Base-by-base conservation (phyloP, 1,284 basidiomycete genomes). In the Cystobasidium pallidum region DNA sequence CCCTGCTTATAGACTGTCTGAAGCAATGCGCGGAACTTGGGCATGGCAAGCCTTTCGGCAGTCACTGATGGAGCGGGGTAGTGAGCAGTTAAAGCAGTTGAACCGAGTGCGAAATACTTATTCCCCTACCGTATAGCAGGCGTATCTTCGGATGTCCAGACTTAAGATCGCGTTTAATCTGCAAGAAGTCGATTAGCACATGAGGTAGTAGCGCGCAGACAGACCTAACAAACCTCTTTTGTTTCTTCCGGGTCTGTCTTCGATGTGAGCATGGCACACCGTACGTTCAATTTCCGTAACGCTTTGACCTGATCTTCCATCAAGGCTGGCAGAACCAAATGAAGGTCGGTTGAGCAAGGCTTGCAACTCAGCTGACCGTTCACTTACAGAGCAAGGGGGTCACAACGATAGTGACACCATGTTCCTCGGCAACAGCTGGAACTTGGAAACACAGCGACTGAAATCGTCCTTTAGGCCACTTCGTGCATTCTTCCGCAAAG, bases 391-490 rank as follows among this genome's bases (percentile, higher is more conserved):
- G 83, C 17, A 93, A 83, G 19, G 91, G 91, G 0, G 89, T 91
- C 19, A 93, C 84, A 2, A 93, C 88, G 24, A 94, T 81, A 0
- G 91, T 90, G 26, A 92, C 82, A 0, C 91, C 91, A 66, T 84
- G 83, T 85, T 86, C 83, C 54, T 86, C 86, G 0, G 88, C 87
- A 21, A 90, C 82, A 0, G 91, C 91, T 32, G 92, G 91, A 11
- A 93, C 83, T 81, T 94, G 92, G 77, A 93, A 94, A 80, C 91
- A 94, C 3, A 94, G 78, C 75, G 91, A 90, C 89, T 89, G 59
- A 30, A 49, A 24, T 21, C 52, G 78, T 39, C 11, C 32, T 21
- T 8, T 13, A 34, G 21, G 32, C 17, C 1, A 8, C 4, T 2
- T 19, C 15, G 32, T 17, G 2, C 1, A 39, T 24, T 7, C 30